Evolutionary conservation across 1,284 basidiomycete species (phyloP).

Genomic region (Apiotrichum montevideense): DNA sequence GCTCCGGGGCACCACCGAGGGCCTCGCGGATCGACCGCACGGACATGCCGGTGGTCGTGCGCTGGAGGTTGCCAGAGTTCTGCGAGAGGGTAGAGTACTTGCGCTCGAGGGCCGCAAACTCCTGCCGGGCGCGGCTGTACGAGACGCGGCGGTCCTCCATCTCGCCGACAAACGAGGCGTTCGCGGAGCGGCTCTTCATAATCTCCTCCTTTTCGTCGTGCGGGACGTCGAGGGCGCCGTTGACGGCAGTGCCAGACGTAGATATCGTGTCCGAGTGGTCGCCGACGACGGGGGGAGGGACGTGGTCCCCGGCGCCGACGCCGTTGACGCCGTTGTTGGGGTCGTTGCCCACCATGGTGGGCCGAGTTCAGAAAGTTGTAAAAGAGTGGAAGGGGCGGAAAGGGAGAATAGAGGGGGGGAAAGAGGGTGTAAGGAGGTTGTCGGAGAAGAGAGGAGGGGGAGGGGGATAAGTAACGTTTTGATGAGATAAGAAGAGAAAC

Average conservation of each 20-base stretch:
- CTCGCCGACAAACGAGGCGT: conserved; percentile 33
- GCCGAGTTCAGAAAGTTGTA: neutral
- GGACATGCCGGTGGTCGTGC: conserved; percentile 27
- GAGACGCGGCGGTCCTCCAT: conserved; percentile 34
- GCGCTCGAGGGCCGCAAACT: conserved; percentile 42
- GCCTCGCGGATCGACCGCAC: conserved; percentile 13
- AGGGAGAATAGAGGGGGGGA: neutral
- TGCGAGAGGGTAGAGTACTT: conserved; percentile 39
- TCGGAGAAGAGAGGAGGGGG: neutral
- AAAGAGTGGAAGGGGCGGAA: neutral
- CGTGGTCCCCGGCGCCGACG: too few relatives aligned
- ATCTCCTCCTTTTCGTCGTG: neutral
- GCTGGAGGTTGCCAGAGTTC: conserved; percentile 27
- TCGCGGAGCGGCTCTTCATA: conserved; percentile 16
- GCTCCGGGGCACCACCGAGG: conserved; percentile 15
- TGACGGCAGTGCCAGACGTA: neutral
- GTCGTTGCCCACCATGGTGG: neutral
- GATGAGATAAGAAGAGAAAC: neutral
- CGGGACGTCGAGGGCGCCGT: neutral
- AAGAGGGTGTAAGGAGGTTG: neutral
- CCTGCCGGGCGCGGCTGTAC: conserved; percentile 33
- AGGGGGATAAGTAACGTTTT: neutral
- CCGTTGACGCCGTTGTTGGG: neutral
- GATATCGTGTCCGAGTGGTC: neutral
- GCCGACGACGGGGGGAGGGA: too few relatives aligned